These are phyloP conservation scores for Globisporangium iwayamae DNA, from an alignment of 352 stramenopile genomes.

Conservation along the genomic window DNA sequence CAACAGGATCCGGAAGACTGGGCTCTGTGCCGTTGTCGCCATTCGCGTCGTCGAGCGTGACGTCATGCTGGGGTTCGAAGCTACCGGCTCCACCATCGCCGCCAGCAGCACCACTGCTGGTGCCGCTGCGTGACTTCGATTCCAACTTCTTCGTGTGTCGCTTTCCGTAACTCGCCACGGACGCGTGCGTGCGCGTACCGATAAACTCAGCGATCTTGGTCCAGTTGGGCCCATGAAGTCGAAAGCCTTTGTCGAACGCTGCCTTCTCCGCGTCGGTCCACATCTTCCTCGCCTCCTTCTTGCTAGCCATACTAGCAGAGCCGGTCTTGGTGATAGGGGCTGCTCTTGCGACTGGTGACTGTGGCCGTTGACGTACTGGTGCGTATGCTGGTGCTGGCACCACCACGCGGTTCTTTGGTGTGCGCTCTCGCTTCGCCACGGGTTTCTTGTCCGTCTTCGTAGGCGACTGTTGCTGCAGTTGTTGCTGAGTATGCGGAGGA, in stretches of 20 bases:
- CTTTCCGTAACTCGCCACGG: neutral
- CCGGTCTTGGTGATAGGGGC: neutral
- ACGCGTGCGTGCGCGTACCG: neutral
- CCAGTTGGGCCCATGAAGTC: neutral
- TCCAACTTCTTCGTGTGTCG: too few species aligned
- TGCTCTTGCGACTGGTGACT: neutral
- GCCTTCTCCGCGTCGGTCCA: constrained; percentile 7
- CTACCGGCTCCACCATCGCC: too few species aligned
- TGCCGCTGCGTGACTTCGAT: neutral
- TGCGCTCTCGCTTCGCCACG: neutral
- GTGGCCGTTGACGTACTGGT: neutral
- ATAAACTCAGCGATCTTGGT: neutral
- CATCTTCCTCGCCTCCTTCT: neutral
- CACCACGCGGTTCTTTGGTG: neutral
- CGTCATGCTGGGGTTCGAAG: neutral
- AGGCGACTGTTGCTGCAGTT: neutral
- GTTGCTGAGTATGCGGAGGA: neutral
- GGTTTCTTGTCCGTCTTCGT: neutral
- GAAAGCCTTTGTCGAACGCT: neutral
- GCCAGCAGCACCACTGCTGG: neutral
- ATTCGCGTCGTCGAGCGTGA: neutral
- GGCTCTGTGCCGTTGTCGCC: too few species aligned
- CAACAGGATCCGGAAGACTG: neutral
- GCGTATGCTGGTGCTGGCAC: neutral
- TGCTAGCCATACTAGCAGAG: neutral